Base-by-base conservation (phyloP, 73 alveolate genomes). In the Paramecium bursaria region DNA sequence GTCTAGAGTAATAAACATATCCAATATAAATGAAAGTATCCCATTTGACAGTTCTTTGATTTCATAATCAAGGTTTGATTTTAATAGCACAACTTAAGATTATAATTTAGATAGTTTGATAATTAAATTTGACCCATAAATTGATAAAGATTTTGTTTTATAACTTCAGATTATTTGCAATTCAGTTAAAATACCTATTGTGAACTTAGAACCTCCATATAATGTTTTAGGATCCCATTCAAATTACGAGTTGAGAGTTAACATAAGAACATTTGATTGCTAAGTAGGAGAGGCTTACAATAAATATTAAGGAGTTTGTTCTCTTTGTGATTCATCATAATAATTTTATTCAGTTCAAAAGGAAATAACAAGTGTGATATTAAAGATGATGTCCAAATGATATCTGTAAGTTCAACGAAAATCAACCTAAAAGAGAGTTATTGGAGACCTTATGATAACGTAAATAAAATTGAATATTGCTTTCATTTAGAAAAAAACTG, bases 391-490 rank as follows among this genome's bases (percentile, higher is more conserved):
- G 50, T 29, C 2, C 31, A 48, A 23, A 57, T 44, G 17, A 50
- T 29, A 30, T 14, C 47, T 13, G 76, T 57, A 4, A 57, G 51
- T 9, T 57, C 76, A 1, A 50, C 76, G 2, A 57, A 50, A 25
- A 29, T 57, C 3, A 26, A 48, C 10, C 26, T 75, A 2, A 75
- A 44, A 35, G 13, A 46, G 9, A 75, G 76, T 9, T 75, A 50
- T 75, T 75, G 87, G 87, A 75, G 87, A 48, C 51, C 74, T 4
- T 31, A 75, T 50, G 9, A 52, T 0, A 17, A 7, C 17, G 25
- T 46, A 21, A 60, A 42, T 13, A 49, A 19, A 11, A 26, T 75
- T 27, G 74, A 50, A 13, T 48, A n/a, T 17, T 75, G 87, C 27
- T 49, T 60, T 4, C 48, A 60, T 50, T 49, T 50, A 29, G 33